Evolutionary conservation across 2,329 filamentous ascomycete species (phyloP), one percentile per base, ranked within the genome.

Genomic region (Parasarocladium wereldwijsianum): DNA sequence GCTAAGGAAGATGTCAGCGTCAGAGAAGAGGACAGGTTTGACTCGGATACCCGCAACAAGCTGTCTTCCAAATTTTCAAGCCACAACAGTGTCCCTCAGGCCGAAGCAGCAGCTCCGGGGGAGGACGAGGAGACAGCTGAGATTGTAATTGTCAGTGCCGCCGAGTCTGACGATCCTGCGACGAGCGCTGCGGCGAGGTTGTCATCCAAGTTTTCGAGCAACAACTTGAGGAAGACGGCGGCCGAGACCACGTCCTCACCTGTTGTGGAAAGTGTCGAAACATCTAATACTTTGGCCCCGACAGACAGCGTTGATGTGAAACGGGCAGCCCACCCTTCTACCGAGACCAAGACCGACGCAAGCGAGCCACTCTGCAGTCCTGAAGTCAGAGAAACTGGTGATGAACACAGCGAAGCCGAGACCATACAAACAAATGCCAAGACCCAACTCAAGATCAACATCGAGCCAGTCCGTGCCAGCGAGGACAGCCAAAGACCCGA

Each of bases 401-500:
- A 32, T 10, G 38, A 41, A 13, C 32, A 38, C 12, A 40, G 34
- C 32, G 43, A 52, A 10, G 34, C 36, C 14, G 49, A 50, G 14
- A 36, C 36, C 10, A 37, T 40, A 10, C 42, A 46, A n/a, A 31
- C 34, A 9, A 9, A 9, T 10, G n/a, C 31, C 12, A 29, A 26
- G 15, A 17, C 43, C 25, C 27, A 33, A 13, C 17, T 50, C 6
- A 57, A 44, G 37, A 57, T 50, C 17, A 58, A 48, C 33, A 44
- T 66, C 13, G 66, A 75, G 17, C 69, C 70, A 12, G 76, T 80
- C 30, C 55, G 53, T 21, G 72, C 67, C 3, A 56, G 64, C 35
- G 34, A 66, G 11, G 47, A 53, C 32, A 40, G 13, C 37, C n/a
- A n/a, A n/a, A 46, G 10, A 31, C 30, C 16, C 28, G 24, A 8